Percentiles rank a stretch among this genome's conserved stretches.
Conservation (phyloP, 2,329 filamentous ascomycete species). For the Beauveria sp. region DNA sequence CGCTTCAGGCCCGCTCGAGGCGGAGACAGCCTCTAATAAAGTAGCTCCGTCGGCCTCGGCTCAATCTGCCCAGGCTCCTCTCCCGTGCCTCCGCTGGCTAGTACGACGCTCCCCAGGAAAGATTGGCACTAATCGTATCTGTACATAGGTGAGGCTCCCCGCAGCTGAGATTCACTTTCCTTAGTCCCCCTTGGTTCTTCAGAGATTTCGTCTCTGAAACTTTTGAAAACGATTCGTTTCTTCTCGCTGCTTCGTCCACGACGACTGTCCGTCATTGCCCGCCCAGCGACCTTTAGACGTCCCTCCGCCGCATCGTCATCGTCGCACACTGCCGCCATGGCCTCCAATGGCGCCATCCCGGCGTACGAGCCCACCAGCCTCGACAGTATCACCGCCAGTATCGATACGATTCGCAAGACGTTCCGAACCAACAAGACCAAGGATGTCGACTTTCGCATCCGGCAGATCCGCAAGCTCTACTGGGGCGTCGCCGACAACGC, state of each 20-base stretch:
- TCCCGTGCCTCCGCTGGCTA: background rate
- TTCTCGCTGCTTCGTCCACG: background rate
- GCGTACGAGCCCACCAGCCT: constrained; percentile 54
- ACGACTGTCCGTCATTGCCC: background rate
- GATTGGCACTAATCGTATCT: background rate
- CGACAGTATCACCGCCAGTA: constrained; percentile 55
- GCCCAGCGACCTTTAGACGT: background rate
- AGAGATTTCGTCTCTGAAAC: background rate
- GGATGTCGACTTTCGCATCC: constrained; percentile 69
- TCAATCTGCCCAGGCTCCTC: background rate
- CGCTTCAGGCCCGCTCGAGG: background rate
- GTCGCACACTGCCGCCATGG: constrained; percentile 26
- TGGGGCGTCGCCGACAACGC: constrained; percentile 82
- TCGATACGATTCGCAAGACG: constrained; percentile 55
- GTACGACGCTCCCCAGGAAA: background rate
- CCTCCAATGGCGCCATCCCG: constrained; percentile 30
- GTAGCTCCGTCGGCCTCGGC: constrained; percentile 6
- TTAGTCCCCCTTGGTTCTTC: background rate
- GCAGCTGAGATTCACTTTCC: background rate
- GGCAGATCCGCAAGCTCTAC: constrained; percentile 88
- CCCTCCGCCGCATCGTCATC: background rate
- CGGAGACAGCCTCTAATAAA: background rate
- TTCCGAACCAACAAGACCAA: constrained; percentile 78
- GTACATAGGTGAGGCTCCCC: background rate
- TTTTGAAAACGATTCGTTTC: background rate